Conservation (phyloP, 2,329 filamentous ascomycete genomes). For the Calonectria leucothoes region DNA sequence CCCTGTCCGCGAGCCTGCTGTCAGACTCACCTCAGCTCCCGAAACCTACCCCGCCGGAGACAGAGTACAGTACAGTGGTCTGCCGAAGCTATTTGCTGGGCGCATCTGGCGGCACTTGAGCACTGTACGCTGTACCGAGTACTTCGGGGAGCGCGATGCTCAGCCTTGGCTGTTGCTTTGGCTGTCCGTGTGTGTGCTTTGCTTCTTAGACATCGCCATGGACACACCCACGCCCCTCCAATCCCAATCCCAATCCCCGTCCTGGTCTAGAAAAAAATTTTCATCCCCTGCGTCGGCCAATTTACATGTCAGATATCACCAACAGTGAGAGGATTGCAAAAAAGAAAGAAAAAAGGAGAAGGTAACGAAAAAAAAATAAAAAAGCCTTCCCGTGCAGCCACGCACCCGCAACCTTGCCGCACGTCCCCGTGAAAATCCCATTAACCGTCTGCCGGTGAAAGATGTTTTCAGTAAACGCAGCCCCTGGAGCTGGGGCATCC, state of each 20-base stretch:
- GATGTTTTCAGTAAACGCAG: not conserved
- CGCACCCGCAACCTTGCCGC: not conserved
- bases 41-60: not conserved
- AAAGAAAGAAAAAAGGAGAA: not conserved
- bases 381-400: not conserved
- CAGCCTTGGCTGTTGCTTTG: constrained; percentile 10
- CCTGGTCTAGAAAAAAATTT: not conserved
- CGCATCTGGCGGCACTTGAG: constrained; percentile 1
- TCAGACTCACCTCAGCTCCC: constrained; percentile 20
- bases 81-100: constrained; percentile 1
- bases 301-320: constrained; percentile 18
- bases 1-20: not conserved
- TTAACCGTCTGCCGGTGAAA: not conserved
- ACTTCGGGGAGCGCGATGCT: constrained; percentile 12
- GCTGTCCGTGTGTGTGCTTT: not conserved
- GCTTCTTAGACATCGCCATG: not conserved
- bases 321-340: not conserved
- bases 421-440: not conserved
- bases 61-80: not conserved
- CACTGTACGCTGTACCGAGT: not conserved
- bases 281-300: not conserved
- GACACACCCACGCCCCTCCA: not conserved
- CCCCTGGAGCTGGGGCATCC: constrained; percentile 6
- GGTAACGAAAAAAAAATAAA: not conserved
- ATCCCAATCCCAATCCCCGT: not conserved